phyloP scores from a whole-genome alignment of 192 early-diverging fungal species.

The Mortierella alpina region DNA sequence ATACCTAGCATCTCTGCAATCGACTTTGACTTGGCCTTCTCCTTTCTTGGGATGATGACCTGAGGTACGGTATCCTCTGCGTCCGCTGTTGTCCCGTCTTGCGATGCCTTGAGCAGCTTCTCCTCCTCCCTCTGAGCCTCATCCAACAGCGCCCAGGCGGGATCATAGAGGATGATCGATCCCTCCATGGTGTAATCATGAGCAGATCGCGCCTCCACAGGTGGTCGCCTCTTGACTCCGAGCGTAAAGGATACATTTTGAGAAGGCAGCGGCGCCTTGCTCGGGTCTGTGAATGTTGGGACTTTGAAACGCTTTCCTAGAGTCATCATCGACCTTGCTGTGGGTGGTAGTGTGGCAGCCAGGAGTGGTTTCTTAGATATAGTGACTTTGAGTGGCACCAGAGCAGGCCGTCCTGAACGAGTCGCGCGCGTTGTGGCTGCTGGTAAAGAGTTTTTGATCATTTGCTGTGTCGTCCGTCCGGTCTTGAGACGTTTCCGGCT shows the following conservation, averaged over 20 bases:
- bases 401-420: constrained; percentile 31
- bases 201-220: constrained; percentile 66
- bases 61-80: constrained; percentile 37
- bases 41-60: constrained; percentile 56
- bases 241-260: constrained; percentile 1
- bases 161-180: constrained; percentile 89
- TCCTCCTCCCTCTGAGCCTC: constrained; percentile 62
- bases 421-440: constrained; percentile 17
- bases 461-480: constrained; percentile 30
- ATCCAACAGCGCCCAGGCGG: constrained; percentile 62
- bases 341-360: neutral
- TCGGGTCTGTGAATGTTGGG: constrained; percentile 50
- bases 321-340: neutral
- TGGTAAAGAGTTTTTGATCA: constrained; percentile 35
- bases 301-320: constrained; percentile 50
- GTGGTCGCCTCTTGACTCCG: constrained; percentile 23
- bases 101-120: constrained; percentile 37
- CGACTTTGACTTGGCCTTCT: constrained; percentile 61
- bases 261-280: constrained; percentile 19
- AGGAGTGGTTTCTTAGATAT: constrained; percentile 45
- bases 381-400: constrained; percentile 18
- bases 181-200: constrained; percentile 87
- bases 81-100: constrained; percentile 9
- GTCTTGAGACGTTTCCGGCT: constrained; percentile 24
- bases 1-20: constrained; percentile 67